Conservation (phyloP, 495 filamentous ascomycete genomes). For the Xeromyces bisporus region DNA sequence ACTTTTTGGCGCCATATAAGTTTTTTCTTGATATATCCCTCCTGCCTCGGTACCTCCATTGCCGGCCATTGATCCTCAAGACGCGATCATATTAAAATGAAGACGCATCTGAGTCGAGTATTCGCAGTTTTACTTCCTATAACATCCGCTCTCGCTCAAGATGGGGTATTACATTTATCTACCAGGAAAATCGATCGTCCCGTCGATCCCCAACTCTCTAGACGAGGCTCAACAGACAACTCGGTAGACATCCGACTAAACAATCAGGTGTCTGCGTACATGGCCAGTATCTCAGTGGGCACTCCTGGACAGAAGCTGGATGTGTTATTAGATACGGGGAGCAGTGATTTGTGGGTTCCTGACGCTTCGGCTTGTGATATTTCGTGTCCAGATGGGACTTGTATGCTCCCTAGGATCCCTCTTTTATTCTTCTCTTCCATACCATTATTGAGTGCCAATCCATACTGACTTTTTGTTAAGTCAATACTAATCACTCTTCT, state of each 20-base stretch:
- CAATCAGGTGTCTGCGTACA: constrained; percentile 23
- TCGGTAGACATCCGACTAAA: not conserved
- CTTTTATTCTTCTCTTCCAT: not conserved
- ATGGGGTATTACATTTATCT: not conserved
- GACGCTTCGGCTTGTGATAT: constrained; percentile 4
- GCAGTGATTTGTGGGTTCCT: constrained; percentile 59
- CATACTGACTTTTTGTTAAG: constrained; percentile 27
- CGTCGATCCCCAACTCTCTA: not conserved
- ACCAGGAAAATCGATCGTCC: not conserved
- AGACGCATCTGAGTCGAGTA: not conserved
- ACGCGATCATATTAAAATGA: not conserved
- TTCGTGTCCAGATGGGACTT: not conserved
- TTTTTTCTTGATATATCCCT: too few species aligned
- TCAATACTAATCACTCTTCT: constrained; percentile 44
- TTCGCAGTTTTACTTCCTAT: not conserved
- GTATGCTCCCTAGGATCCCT: not conserved
- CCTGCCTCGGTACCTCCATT: too few species aligned
- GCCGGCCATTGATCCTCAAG: too few species aligned
- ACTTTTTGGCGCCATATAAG: too few species aligned
- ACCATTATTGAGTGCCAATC: not conserved
- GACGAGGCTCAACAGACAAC: not conserved
- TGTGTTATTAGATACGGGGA: constrained; percentile 53
- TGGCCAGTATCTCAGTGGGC: constrained; percentile 44
- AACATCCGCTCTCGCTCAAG: not conserved
- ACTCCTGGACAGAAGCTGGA: constrained; percentile 39